Base-by-base conservation (phyloP, 2,329 filamentous ascomycete species). In the Dactylellina cionopaga region DNA sequence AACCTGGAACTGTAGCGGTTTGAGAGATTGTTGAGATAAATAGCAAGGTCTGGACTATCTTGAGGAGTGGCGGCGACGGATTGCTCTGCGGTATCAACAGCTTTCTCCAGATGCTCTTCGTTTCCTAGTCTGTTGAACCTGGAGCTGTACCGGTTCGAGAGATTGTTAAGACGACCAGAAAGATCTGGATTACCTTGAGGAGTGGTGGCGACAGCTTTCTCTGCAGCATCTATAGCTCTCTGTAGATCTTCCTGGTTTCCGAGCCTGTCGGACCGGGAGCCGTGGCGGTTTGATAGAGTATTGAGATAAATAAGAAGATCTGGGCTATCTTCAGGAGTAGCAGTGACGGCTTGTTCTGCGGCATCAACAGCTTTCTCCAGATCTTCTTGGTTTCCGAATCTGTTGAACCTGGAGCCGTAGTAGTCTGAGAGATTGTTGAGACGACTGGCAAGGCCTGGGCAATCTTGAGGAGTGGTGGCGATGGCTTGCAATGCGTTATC, bases 1-100 rank as follows among this genome's bases (percentile, higher is more conserved):
- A n/a, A 24, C 19, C 43, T 47, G 5, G 10, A 24, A n/a, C 10
- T 22, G 19, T 47, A 47, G 19, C n/a, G 19, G 6, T 9, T 22
- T 4, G 43, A 47, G 43, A 71, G 33, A 31, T 52, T 43, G 11
- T 15, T n/a, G 3, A 52, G 15, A 27, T 24, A 41, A 5, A 6
- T 9, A 11, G 31, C 39, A 13, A 43, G 25, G 6, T 54, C 33
- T 6, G 63, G 69, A 29, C 55, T 17, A 11, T 62, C 33, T n/a
- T 66, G 22, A n/a, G 55, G 15, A 2, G 29, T 29, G 2, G 29
- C 3, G 9, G 13, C 19, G 25, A 74, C 41, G 2, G 63, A 52
- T 19, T 62, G 10, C 11, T 69, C 31, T n/a, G 62, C n/a, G 19
- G 29, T 37, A 5, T 56, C 2, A 5, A 47, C 25, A 9, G 43